A percentile compares a stretch with the other conserved stretches of the same genome.
Conservation (phyloP, 1,284 basidiomycete genomes). For the Boletellus deceptivus region DNA sequence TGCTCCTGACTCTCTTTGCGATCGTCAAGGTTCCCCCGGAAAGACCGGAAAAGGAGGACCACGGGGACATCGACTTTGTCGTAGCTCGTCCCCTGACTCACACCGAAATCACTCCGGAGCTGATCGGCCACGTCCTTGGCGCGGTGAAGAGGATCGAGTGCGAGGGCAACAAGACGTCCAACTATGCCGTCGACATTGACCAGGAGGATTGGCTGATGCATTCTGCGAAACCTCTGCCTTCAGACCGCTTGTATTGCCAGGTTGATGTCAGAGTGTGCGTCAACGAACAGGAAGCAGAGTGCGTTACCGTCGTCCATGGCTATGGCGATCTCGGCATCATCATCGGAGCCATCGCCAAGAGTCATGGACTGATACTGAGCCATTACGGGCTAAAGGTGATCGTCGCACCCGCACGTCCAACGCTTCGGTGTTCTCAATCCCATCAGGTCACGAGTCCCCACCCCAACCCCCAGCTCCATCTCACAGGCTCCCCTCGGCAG, state of each 20-base stretch:
- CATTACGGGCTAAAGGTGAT: conserved; percentile 57
- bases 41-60: conserved; percentile 58
- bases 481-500: conserved; percentile 43
- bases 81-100: conserved; percentile 42
- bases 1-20: conserved; percentile 45
- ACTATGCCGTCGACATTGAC: conserved; percentile 54
- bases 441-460: conserved; percentile 43
- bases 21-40: conserved; percentile 55
- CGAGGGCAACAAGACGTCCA: conserved; percentile 54
- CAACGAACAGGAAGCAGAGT: conserved; percentile 47
- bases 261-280: conserved; percentile 62
- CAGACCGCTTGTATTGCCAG: conserved; percentile 42
- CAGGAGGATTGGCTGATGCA: conserved; percentile 25
- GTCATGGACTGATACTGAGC: conserved; percentile 49
- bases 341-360: conserved; percentile 50
- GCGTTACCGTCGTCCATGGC: conserved; percentile 52
- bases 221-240: conserved; percentile 16
- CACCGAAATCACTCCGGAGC: conserved; percentile 36
- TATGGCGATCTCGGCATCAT: conserved; percentile 74
- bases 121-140: conserved; percentile 44
- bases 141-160: conserved; percentile 47
- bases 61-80: conserved; percentile 67
- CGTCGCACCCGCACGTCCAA: conserved; percentile 2
- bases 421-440: conserved; percentile 3
- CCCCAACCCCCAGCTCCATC: conserved; percentile 39